Percentiles rank a stretch among this genome's conserved stretches.
Evolutionary conservation across 495 filamentous ascomycete species (phyloP).

Genomic region (Echria macrotheca): DNA sequence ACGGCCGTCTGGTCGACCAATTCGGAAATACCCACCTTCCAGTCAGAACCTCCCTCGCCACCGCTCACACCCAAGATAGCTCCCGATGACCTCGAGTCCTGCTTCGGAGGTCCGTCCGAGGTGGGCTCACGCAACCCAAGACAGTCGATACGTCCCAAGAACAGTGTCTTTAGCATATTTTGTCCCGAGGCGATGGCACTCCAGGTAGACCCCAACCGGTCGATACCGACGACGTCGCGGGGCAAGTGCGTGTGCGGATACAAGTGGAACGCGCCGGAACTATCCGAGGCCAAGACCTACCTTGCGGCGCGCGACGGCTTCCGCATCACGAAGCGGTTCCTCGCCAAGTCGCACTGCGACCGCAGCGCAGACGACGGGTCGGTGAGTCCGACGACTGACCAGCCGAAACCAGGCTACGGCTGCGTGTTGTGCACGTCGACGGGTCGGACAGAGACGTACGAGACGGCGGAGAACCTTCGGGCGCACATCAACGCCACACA

Average conservation of each 20-base stretch:
- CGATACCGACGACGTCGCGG: constrained; percentile 15
- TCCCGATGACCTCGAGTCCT: constrained; percentile 24
- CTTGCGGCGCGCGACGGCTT: constrained; percentile 31
- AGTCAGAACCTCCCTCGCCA: constrained; percentile 34
- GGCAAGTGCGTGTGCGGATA: constrained; percentile 32
- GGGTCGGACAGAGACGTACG: constrained; percentile 30
- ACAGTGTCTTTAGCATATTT: constrained; percentile 37
- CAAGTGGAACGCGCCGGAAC: constrained; percentile 24
- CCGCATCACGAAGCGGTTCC: constrained; percentile 30
- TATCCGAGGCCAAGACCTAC: constrained; percentile 7
- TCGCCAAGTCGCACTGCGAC: constrained; percentile 36
- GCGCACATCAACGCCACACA: constrained; percentile 31
- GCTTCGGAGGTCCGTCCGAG: constrained; percentile 11
- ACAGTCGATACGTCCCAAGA: constrained; percentile 23
- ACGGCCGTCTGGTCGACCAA: constrained; percentile 13
- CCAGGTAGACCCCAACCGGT: constrained; percentile 28
- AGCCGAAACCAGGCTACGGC: constrained; percentile 16
- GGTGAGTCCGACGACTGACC: constrained; percentile 6
- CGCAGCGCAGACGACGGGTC: constrained; percentile 15
- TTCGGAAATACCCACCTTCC: constrained; percentile 16
- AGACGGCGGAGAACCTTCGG: constrained; percentile 23
- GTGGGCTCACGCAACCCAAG: constrained; percentile 1
- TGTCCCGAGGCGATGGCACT: constrained; percentile 34
- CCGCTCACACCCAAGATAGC: constrained; percentile 31
- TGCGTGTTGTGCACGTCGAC: constrained; percentile 26